Base-by-base conservation (phyloP, 495 filamentous ascomycete species). In the Amphirosellinia nigrospora region DNA sequence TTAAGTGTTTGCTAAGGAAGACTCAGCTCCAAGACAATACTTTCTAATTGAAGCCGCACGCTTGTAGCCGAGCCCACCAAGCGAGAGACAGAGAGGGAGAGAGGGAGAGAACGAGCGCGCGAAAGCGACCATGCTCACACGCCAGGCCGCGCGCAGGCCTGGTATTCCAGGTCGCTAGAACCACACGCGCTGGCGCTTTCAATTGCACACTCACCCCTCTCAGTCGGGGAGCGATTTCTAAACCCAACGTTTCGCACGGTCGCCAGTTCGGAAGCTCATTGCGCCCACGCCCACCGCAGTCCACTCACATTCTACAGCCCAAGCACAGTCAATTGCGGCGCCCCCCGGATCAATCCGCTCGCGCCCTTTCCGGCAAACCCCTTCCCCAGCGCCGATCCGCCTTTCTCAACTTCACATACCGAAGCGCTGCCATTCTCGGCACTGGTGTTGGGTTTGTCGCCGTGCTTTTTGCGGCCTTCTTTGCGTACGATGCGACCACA, bases 401-500 rank as follows among this genome's bases (percentile, higher is more conserved):
- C 38, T 32, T 84, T 4, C 72, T 86, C 32, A 86, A 86, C 73
- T 86, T 86, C 68, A 68, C 75, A 34, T 87, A 86, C 72, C 82
- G 86, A 63, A 81, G 80, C 28, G 84, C 84, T 0, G 84, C 86
- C 3, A 79, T 79, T 70, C 64, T 88, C 30, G 86, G 86, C 32
- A 82, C 79, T 16, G 83, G 85, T 1, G 71, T 86, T 32, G 75
- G 79, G 0, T 76, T 87, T 45, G 6, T 87, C 10, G 80, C 82
- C 53, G 64, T 77, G 15, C 78, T 85, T 26, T 85, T 98, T 3
- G 75, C 93, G 34, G 92, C 86, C 15, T 97, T 99, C 85, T 98
- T 99, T 82, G 73, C 96, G 73, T 99, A 97, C 80, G 96, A 99
- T 85, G 90, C 93, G 19, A 92, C 89, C 56, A 98, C 96, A 13